These are phyloP conservation scores for Cydonia oblonga DNA, from an alignment of 331 rosid species.

Conservation along the genomic window DNA sequence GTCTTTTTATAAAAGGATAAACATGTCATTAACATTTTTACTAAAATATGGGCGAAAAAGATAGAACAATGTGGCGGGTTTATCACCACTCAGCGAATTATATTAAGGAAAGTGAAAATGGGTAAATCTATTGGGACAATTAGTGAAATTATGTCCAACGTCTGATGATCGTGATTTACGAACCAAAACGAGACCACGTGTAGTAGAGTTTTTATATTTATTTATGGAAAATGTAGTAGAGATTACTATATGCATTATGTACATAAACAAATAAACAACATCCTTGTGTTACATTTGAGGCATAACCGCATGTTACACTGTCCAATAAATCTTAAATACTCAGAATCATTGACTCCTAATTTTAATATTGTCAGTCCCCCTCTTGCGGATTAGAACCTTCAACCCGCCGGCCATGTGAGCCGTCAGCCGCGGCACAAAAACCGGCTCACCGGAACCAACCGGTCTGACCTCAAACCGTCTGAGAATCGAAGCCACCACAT, in stretches of 20 bases:
- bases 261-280: not conserved
- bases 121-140: no score
- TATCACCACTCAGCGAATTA: no score
- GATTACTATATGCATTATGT: constrained; percentile 10
- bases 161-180: no score
- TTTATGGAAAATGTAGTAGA: no score
- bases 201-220: no score
- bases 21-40: no score
- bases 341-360: not conserved
- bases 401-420: constrained; percentile 95
- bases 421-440: constrained; percentile 72
- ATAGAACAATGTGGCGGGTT: no score
- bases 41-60: no score
- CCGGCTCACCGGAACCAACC: constrained; percentile 28
- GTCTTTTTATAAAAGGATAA: no score
- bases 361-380: constrained; percentile 8
- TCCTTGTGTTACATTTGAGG: not conserved
- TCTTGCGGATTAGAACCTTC: constrained; percentile 40
- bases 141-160: no score
- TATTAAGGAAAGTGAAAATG: no score
- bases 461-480: constrained; percentile 37
- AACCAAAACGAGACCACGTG: no score
- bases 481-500: constrained; percentile 58
- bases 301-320: constrained; percentile 16
- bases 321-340: constrained; percentile 1